Evolutionary conservation across 148 eudicot genomes (phyloP).

Genomic region (Fagopyrum homotropicum): DNA sequence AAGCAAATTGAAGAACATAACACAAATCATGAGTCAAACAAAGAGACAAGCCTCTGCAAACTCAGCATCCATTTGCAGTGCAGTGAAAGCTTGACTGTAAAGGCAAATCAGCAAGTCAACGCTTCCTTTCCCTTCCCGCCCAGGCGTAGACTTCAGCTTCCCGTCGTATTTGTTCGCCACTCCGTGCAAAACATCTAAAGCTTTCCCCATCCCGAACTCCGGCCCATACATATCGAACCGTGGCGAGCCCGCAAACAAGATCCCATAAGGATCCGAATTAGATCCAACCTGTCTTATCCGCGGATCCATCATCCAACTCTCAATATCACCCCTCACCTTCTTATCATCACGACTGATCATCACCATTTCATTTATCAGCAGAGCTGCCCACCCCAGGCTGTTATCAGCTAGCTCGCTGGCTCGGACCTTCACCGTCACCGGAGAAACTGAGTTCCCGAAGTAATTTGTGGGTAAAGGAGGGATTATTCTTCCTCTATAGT

Average conservation of each 20-base stretch:
- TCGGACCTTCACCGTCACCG: no score
- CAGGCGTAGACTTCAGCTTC: constrained; percentile 19
- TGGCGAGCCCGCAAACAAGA: constrained; percentile 17
- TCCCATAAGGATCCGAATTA: neutral
- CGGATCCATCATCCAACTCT: constrained; percentile 6
- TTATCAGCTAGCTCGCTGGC: neutral
- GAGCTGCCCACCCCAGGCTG: neutral
- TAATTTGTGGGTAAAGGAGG: constrained; percentile 2
- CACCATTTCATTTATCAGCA: neutral
- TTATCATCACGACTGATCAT: neutral
- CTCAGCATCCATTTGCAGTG: constrained; percentile 20
- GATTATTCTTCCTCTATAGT: neutral
- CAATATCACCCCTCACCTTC: neutral
- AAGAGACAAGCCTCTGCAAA: constrained; percentile 3
- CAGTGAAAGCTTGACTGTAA: constrained; percentile 15
- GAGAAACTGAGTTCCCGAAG: neutral
- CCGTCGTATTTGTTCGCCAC: constrained; percentile 21
- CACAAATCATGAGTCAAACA: neutral
- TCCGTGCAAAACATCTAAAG: constrained; percentile 20
- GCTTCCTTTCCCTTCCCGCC: constrained; percentile 26
- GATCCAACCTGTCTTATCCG: neutral
- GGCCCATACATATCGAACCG: constrained; percentile 24
- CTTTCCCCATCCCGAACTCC: constrained; percentile 23
- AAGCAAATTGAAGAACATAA: no score
- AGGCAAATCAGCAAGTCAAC: constrained; percentile 22